Evolutionary conservation across 768 basidiomycete genomes (phyloP).

Genomic region (Fomitopsis serialis): DNA sequence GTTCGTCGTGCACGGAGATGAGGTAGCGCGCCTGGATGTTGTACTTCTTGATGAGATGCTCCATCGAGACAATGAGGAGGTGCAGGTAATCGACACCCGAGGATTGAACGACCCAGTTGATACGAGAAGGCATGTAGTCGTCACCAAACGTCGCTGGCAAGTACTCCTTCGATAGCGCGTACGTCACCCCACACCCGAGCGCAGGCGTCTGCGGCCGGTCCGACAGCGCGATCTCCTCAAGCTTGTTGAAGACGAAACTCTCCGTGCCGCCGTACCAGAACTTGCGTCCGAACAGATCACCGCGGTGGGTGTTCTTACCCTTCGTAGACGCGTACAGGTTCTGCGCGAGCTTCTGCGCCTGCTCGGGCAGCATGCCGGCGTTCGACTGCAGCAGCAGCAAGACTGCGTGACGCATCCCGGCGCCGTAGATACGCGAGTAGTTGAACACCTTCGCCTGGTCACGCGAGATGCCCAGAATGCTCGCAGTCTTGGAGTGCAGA

Average conservation of each 20-base stretch:
- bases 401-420: constrained; percentile 91
- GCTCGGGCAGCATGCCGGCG: constrained; percentile 67
- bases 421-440: constrained; percentile 98
- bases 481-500: constrained; percentile 93
- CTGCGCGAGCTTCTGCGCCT: constrained; percentile 77
- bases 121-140: constrained; percentile 92
- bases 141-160: constrained; percentile 75
- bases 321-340: constrained; percentile 91
- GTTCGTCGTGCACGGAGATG: constrained; percentile 95
- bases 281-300: constrained; percentile 69
- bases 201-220: constrained; percentile 88
- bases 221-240: constrained; percentile 90
- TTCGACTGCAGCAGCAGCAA: constrained; percentile 84
- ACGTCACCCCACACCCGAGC: constrained; percentile 89
- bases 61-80: constrained; percentile 92
- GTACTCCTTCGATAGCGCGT: constrained; percentile 87
- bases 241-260: constrained; percentile 94
- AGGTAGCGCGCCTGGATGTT: constrained; percentile 88
- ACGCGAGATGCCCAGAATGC: constrained; percentile 86
- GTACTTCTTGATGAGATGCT: constrained; percentile 77
- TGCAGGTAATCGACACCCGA: constrained; percentile 98
- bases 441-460: constrained; percentile 99
- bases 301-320: constrained; percentile 78
- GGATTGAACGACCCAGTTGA: constrained; percentile 99
- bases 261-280: constrained; percentile 98